phyloP scores from a whole-genome alignment of 164 flowering plant species.

The Brasenia schreberi region DNA sequence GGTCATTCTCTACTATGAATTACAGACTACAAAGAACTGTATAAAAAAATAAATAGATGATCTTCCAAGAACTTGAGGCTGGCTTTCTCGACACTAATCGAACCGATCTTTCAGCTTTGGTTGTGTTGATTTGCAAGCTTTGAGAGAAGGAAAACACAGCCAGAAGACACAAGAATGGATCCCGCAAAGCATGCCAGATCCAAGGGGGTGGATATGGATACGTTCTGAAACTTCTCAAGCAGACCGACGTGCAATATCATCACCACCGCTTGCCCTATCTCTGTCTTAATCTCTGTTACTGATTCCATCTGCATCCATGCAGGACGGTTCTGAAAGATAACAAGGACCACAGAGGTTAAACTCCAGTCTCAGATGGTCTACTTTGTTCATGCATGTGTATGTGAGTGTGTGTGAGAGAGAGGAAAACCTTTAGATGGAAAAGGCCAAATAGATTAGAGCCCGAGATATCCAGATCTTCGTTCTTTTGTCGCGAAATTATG shows the following conservation, averaged over 20 bases:
- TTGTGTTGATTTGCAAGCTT: slow-evolving; percentile 15
- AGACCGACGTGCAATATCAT: slow-evolving; percentile 81
- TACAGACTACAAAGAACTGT: not conserved
- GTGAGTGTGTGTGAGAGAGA: not conserved
- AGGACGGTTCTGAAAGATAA: slow-evolving; percentile 38
- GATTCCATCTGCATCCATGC: slow-evolving; percentile 42
- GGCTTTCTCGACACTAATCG: too few relatives aligned
- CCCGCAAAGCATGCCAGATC: slow-evolving; percentile 86
- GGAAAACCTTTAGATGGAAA: slow-evolving; percentile 36
- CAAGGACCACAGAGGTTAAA: not conserved
- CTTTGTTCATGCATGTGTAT: not conserved
- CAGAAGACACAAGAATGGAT: slow-evolving; percentile 49
- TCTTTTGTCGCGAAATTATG: slow-evolving; percentile 29
- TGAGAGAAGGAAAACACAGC: slow-evolving; percentile 53
- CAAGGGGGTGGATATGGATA: slow-evolving; percentile 39
- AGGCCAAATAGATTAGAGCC: slow-evolving; percentile 45
- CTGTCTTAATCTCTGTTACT: slow-evolving; percentile 48
- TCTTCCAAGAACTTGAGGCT: too few relatives aligned
- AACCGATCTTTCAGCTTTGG: not conserved
- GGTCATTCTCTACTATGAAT: not conserved
- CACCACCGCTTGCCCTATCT: slow-evolving; percentile 63
- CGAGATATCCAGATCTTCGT: slow-evolving; percentile 14
- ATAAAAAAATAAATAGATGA: too few relatives aligned
- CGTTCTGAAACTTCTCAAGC: slow-evolving; percentile 55
- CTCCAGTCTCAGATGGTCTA: not conserved